Evolutionary conservation across 2,329 filamentous ascomycete genomes (phyloP).

Genomic region (Aspergillus unguis): DNA sequence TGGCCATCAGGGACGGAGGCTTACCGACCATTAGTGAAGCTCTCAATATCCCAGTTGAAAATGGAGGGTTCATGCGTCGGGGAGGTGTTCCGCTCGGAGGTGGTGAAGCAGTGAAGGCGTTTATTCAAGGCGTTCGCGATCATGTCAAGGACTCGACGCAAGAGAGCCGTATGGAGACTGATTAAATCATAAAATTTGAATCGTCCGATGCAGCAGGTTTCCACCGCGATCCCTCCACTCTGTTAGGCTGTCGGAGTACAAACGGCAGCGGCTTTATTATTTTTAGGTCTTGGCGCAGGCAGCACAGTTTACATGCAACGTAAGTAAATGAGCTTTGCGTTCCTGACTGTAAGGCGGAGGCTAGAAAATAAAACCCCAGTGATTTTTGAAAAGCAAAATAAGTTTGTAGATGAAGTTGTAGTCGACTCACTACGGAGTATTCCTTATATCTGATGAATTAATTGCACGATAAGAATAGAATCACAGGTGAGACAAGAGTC

Average conservation of each 20-base stretch:
- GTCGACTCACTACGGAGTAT: not conserved
- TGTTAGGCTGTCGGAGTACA: not conserved
- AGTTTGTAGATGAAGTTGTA: not conserved
- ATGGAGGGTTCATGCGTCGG: conserved; percentile 76
- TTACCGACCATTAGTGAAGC: conserved; percentile 87
- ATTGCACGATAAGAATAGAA: conserved; percentile 1
- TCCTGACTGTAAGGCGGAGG: conserved; percentile 9
- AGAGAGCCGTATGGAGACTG: conserved; percentile 44
- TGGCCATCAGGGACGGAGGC: conserved; percentile 85
- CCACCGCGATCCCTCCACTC: conserved; percentile 5
- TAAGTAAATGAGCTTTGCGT: not conserved
- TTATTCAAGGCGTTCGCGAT: conserved; percentile 83
- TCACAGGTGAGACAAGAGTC: not conserved
- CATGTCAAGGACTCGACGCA: conserved; percentile 59
- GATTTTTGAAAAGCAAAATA: not conserved
- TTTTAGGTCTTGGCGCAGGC: conserved; percentile 12
- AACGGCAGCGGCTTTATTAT: conserved; percentile 9
- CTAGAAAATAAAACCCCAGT: not conserved
- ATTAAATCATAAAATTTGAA: conserved; percentile 24
- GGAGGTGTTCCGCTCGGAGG: conserved; percentile 82
- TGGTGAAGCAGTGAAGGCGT: conserved; percentile 83
- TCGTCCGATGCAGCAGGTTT: conserved; percentile 8
- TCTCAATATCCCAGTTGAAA: conserved; percentile 72
- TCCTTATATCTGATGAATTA: not conserved
- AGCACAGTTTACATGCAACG: conserved; percentile 6